phyloP scores from a whole-genome alignment of 2,329 filamentous ascomycete species.

The Pestalotiopsis sp. region DNA sequence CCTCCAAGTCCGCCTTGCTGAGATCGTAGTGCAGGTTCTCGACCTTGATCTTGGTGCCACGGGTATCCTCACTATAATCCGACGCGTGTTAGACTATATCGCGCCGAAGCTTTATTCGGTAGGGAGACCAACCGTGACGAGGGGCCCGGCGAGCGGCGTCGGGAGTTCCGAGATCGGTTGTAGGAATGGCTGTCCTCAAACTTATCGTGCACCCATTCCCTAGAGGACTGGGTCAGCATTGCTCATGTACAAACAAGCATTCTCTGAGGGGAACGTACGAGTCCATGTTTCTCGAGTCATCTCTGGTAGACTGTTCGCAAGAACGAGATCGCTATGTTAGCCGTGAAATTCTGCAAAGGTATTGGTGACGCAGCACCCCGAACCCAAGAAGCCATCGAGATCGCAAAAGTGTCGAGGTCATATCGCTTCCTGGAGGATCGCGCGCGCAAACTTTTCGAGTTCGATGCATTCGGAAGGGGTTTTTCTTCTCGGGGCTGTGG shows the following conservation, averaged over 20 bases:
- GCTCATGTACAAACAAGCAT: neutral
- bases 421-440: neutral
- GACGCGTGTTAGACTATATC: neutral
- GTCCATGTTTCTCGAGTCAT: conserved; percentile 66
- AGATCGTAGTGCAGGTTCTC: conserved; percentile 94
- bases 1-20: conserved; percentile 78
- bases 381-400: neutral
- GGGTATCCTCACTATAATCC: conserved; percentile 41
- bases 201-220: conserved; percentile 93
- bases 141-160: conserved; percentile 39
- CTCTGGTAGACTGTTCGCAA: conserved; percentile 49
- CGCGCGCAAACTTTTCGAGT: neutral
- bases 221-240: conserved; percentile 13
- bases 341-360: conserved; percentile 31
- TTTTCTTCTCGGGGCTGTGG: neutral
- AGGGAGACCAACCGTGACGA: conserved; percentile 10
- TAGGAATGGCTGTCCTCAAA: conserved; percentile 67
- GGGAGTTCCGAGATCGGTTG: conserved; percentile 16
- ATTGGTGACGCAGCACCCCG: conserved; percentile 1
- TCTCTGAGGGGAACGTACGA: conserved; percentile 50
- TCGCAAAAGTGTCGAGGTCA: conserved; percentile 16
- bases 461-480: neutral
- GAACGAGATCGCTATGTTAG: conserved; percentile 51
- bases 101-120: neutral
- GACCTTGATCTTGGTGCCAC: conserved; percentile 73